Evolutionary conservation across 2,329 filamentous ascomycete genomes (phyloP).

Genomic region (Talaromyces sp.): DNA sequence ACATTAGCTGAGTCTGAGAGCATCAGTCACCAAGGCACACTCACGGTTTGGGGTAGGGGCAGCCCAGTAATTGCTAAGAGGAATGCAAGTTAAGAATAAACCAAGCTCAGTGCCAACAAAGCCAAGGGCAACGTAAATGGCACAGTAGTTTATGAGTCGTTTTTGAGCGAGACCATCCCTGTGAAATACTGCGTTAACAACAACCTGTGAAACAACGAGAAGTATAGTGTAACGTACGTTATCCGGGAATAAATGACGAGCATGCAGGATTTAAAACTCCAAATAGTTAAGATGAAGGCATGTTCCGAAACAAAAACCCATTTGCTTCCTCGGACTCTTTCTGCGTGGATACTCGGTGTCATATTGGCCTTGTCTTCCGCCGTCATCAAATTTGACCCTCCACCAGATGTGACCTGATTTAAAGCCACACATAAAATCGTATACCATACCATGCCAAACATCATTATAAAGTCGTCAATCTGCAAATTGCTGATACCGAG

Average conservation of each 20-base stretch:
- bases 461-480: constrained; percentile 53
- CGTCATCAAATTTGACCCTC: constrained; percentile 57
- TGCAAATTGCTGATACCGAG: constrained; percentile 48
- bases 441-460: constrained; percentile 50
- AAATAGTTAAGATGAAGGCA: constrained; percentile 54
- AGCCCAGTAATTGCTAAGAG: constrained; percentile 48
- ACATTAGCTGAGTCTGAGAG: not conserved
- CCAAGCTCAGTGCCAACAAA: constrained; percentile 48
- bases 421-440: constrained; percentile 52
- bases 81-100: constrained; percentile 48
- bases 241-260: constrained; percentile 50
- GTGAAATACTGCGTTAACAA: not conserved
- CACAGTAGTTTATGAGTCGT: constrained; percentile 32
- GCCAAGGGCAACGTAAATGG: constrained; percentile 40
- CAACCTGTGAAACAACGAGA: constrained; percentile 8
- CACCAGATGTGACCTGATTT: constrained; percentile 50
- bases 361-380: constrained; percentile 41
- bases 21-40: constrained; percentile 3
- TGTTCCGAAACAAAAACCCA: constrained; percentile 59
- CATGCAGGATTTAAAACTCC: constrained; percentile 51
- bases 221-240: constrained; percentile 29
- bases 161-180: constrained; percentile 28
- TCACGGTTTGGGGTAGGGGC: constrained; percentile 38
- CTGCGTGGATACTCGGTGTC: constrained; percentile 40
- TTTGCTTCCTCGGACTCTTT: constrained; percentile 52